These are phyloP conservation scores for Aspergillus sp. DNA, from an alignment of 2,329 filamentous ascomycete genomes.

Conservation along the genomic window DNA sequence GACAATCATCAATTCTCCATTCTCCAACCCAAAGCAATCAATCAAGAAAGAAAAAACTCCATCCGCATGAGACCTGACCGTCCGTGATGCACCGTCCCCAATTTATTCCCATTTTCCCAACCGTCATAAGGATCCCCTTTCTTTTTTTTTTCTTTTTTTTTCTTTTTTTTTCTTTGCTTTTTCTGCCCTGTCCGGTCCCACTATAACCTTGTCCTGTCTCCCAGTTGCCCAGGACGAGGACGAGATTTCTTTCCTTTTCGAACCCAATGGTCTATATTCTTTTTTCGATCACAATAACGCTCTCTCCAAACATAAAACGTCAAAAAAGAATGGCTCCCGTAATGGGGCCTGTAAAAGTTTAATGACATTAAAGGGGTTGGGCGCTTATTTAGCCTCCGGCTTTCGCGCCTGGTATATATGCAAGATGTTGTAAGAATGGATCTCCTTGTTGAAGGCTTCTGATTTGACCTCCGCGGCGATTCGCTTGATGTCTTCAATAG, in stretches of 20 bases:
- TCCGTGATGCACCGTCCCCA: not conserved
- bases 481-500: slow-evolving; percentile 54
- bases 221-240: not conserved
- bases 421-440: slow-evolving; percentile 60
- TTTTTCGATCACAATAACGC: no score
- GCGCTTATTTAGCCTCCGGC: slow-evolving; percentile 14
- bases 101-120: no score
- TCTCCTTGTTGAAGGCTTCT: slow-evolving; percentile 62
- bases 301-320: no score
- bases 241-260: not conserved
- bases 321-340: no score
- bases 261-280: not conserved
- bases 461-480: slow-evolving; percentile 58
- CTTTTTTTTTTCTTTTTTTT: not conserved
- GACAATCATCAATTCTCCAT: no score
- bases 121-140: not conserved
- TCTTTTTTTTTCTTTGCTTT: not conserved
- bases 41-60: not conserved
- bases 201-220: not conserved
- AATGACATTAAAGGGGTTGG: not conserved
- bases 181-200: not conserved
- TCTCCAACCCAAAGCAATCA: not conserved
- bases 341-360: no score
- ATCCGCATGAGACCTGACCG: not conserved
- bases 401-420: slow-evolving; percentile 40